Evolutionary conservation across 768 basidiomycete species (phyloP).

Genomic region (Amanita brunnescens): DNA sequence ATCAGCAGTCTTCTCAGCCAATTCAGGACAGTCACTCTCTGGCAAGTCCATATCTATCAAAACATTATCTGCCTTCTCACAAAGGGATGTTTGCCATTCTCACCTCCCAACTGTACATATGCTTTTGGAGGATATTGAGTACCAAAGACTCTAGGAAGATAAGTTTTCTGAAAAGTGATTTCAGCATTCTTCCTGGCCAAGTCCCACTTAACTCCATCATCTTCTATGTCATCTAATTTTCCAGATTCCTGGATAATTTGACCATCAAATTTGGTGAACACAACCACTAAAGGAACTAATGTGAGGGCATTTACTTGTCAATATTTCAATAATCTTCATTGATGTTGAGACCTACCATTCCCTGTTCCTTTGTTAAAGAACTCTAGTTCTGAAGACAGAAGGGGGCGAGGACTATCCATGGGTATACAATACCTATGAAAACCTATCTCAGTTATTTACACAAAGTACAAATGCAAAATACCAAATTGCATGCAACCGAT

Average conservation of each 20-base stretch:
- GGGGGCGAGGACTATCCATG: background rate
- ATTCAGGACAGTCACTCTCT: slow-evolving; percentile 5
- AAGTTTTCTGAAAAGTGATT: slow-evolving; percentile 10
- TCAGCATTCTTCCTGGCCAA: background rate
- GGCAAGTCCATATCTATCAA: slow-evolving; percentile 15
- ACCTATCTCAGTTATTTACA: background rate
- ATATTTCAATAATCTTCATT: too few species aligned
- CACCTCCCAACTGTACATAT: background rate
- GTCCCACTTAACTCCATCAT: background rate
- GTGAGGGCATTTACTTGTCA: too few species aligned
- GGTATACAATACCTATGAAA: background rate
- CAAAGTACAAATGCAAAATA: background rate
- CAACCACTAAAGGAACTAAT: slow-evolving; percentile 28
- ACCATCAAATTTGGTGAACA: slow-evolving; percentile 32
- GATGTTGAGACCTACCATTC: background rate
- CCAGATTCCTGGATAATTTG: slow-evolving; percentile 10
- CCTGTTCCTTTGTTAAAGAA: background rate
- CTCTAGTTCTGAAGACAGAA: background rate
- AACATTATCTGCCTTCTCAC: background rate
- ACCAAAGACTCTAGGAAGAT: background rate
- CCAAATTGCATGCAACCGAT: slow-evolving; percentile 15
- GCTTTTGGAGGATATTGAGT: slow-evolving; percentile 1
- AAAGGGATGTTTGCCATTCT: background rate
- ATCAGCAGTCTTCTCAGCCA: slow-evolving; percentile 14
- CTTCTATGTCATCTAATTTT: background rate